Base-by-base conservation (phyloP, 2,329 filamentous ascomycete genomes). In the Nemania sp. region DNA sequence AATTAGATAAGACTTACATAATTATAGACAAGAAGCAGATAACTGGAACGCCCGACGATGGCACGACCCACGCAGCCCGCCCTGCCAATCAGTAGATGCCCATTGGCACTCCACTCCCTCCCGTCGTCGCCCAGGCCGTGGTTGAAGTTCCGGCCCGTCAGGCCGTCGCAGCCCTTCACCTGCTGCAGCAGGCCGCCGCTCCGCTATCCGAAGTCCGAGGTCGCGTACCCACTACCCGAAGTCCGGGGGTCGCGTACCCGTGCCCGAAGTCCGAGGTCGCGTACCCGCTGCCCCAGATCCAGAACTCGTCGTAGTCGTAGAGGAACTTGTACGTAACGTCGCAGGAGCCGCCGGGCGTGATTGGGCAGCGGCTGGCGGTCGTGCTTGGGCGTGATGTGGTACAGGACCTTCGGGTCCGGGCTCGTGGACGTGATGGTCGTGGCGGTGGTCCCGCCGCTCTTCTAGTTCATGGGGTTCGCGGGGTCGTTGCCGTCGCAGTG, bases 101-200 rank as follows among this genome's bases (percentile, higher is more conserved):
- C 54, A 57, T 57, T 57, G 46, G 54, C 54, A 57, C 54, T 57
- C 54, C 54, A 57, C 54, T 57, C 54, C 54, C 54, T 57, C 45
- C 54, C 54, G 37, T 57, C 54, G 42, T 57, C 47, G 25, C 54
- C 54, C 54, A 57, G 52, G 46, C 39, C 54, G 48, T 57, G 52
- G 25, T 39, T 51, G 54, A 57, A 57, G 46, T 57, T 57, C 54
- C 54, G 52, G 47, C 48, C 35, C 37, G 54, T 57, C 35, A 57
- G 54, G 46, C 54, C 46, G 54, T 57, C 47, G 46, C 54, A 57
- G 54, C 46, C 47, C 54, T 57, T 52, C 20, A 57, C 35, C 39
- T 52, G 54, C 47, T 52, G 54, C 46, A 57, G 37, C 54, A 57
- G 52, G 54, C 54, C 54, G 35, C 46, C 42, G n/a, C n/a, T n/a